Evolutionary conservation across 2,329 filamentous ascomycete species (phyloP), one percentile per base, ranked within the genome.

Genomic region (Exophiala aquamarina): DNA sequence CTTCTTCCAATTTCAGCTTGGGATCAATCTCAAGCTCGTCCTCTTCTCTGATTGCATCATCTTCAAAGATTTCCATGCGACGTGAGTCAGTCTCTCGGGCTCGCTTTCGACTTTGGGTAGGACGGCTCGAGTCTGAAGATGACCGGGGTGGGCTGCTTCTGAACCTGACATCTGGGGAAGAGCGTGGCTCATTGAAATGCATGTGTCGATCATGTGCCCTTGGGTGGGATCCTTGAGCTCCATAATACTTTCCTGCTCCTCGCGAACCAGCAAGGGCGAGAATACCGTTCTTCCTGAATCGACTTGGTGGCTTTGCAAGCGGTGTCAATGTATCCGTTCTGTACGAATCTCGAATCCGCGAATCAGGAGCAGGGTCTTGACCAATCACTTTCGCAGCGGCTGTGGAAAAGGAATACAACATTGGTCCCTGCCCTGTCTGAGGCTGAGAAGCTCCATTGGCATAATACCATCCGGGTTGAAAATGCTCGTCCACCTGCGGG

Each of bases 401-500:
- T 11, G 57, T 58, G 4, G 57, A 59, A 29, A 59, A 58, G 6
- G 57, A 54, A 39, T 59, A 59, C 36, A 45, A 44, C 31, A 38
- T 23, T 17, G 42, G 43, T 7, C 49, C 43, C 7, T 37, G 42
- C 10, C 35, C 41, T 26, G 14, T 21, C 9, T 33, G 37, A 21
- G 36, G 17, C 18, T 32, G 23, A 11, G 41, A 38, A 32, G 28
- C 41, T 11, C 54, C 52, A 41, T 37, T 41, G 4, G 52, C 47
- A 49, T 55, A 58, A 32, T 58, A 58, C 57, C 57, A 59, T 4
- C 55, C 57, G n/a, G 57, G 57, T 21, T 43, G 53, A 34, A 58
- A 59, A 43, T 58, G 52, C 17, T 59, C 57, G 17, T 52, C 47
- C 5, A 39, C 34, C 6, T 41, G 34, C 7, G 36, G 26, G 10